phyloP scores from a whole-genome alignment of 176 grass and related monocot species.

The Bromus sterilis region DNA sequence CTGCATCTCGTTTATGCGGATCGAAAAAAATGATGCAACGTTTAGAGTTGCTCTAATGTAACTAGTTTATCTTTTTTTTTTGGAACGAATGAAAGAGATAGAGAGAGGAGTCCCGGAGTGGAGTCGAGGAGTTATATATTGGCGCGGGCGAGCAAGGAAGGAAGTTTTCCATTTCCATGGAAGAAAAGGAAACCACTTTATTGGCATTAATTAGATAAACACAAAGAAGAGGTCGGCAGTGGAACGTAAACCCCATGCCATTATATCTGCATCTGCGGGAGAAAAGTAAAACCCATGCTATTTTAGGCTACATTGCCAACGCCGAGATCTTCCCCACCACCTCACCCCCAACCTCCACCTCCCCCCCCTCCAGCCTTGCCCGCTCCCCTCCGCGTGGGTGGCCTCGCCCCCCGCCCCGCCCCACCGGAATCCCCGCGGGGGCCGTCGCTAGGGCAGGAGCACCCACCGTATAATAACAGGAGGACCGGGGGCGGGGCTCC shows the following conservation, averaged over 20 bases:
- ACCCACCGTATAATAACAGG: background rate
- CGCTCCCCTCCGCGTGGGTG: background rate
- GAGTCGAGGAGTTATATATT: no score
- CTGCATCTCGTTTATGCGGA: no score
- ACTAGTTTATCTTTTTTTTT: no score
- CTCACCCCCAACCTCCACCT: background rate
- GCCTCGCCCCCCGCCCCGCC: background rate
- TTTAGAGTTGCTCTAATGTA: no score
- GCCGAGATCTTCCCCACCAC: constrained; percentile 10
- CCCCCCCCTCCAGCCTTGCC: background rate
- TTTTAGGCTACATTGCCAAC: constrained; percentile 22
- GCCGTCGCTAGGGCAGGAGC: background rate
- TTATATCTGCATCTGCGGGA: no score
- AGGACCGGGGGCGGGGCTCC: background rate
- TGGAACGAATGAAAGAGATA: no score
- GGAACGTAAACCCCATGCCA: background rate
- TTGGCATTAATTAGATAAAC: no score
- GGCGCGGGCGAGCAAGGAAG: no score
- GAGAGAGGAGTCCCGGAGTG: no score
- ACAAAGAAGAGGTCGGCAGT: background rate
- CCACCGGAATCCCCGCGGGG: constrained; percentile 13
- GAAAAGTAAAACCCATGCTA: constrained; percentile 5
- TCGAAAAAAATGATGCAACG: no score
- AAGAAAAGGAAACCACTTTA: no score
- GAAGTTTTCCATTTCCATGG: no score